phyloP scores from a whole-genome alignment of 2,329 filamentous ascomycete genomes.

The Tetracladium maxilliforme region DNA sequence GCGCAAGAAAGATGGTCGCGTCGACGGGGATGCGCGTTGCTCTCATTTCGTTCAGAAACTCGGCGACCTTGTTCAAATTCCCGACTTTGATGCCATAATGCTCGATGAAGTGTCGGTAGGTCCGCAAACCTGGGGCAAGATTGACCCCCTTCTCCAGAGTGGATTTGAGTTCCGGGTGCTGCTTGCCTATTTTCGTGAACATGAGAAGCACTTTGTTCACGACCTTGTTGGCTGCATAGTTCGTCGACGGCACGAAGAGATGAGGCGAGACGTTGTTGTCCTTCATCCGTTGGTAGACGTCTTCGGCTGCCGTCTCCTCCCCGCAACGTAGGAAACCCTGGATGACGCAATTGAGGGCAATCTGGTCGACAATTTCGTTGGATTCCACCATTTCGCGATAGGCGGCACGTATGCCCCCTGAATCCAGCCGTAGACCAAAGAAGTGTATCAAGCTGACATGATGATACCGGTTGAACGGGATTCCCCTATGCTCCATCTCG shows the following conservation, averaged over 20 bases:
- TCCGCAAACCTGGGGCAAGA: conserved; percentile 61
- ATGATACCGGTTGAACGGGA: conserved; percentile 64
- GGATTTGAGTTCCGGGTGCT: conserved; percentile 36
- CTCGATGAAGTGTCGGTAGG: conserved; percentile 66
- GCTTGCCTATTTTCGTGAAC: conserved; percentile 37
- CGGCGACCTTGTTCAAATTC: conserved; percentile 54
- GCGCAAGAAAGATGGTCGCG: conserved; percentile 60
- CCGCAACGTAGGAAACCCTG: conserved; percentile 61
- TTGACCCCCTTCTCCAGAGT: conserved; percentile 45
- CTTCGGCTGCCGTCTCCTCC: conserved; percentile 63
- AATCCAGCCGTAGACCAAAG: conserved; percentile 61
- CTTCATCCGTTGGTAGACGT: conserved; percentile 79
- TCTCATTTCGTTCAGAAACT: conserved; percentile 70
- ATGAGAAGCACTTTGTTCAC: conserved; percentile 41
- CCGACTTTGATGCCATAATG: conserved; percentile 57
- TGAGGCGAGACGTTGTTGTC: conserved; percentile 9
- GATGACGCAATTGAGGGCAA: conserved; percentile 78
- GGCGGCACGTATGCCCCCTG: conserved; percentile 56
- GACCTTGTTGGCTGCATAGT: conserved; percentile 14
- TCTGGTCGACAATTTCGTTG: conserved; percentile 78
- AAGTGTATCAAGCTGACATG: conserved; percentile 74
- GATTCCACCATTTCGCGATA: conserved; percentile 74
- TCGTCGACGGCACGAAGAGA: conserved; percentile 14
- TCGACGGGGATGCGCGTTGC: conserved; percentile 52
- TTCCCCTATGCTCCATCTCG: conserved; percentile 60